A percentile compares a stretch with the other conserved stretches of the same genome.
Evolutionary conservation across 345 rosid genomes (phyloP).

Genomic region (Jatropha curcas): DNA sequence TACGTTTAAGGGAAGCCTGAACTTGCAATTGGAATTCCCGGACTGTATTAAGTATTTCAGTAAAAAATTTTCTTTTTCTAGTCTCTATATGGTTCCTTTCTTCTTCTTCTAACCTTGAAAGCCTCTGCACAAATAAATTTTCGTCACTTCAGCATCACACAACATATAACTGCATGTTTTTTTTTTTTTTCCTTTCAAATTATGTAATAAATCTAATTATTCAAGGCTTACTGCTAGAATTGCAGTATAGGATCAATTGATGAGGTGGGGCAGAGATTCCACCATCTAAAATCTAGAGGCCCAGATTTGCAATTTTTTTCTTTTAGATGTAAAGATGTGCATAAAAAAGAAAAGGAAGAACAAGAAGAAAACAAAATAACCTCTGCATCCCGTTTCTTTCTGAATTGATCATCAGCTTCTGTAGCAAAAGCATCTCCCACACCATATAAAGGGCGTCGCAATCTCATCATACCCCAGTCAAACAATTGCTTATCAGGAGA

Average conservation of each 20-base stretch:
- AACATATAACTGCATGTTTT: slow-evolving; percentile 7
- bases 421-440: slow-evolving; percentile 85
- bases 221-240: background rate
- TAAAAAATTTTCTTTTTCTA: slow-evolving; percentile 78
- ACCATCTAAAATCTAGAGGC: slow-evolving; percentile 16
- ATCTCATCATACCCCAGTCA: slow-evolving; percentile 97
- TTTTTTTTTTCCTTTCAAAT: background rate
- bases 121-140: slow-evolving; percentile 55
- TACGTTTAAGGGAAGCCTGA: slow-evolving; percentile 80
- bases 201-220: background rate
- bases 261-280: background rate
- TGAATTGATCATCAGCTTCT: slow-evolving; percentile 86
- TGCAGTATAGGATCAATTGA: background rate
- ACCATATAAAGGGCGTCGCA: slow-evolving; percentile 75
- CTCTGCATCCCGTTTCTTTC: slow-evolving; percentile 97
- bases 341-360: background rate
- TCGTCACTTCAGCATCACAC: slow-evolving; percentile 24
- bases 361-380: slow-evolving; percentile 33
- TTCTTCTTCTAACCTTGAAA: slow-evolving; percentile 83
- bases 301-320: slow-evolving; percentile 11
- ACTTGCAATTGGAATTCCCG: slow-evolving; percentile 86
- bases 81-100: slow-evolving; percentile 77
- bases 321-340: background rate
- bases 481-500: slow-evolving; percentile 67
- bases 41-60: slow-evolving; percentile 83